These are phyloP conservation scores for Arabidopsis hybrid DNA, from an alignment of 441 rosid genomes.

Conservation along the genomic window DNA sequence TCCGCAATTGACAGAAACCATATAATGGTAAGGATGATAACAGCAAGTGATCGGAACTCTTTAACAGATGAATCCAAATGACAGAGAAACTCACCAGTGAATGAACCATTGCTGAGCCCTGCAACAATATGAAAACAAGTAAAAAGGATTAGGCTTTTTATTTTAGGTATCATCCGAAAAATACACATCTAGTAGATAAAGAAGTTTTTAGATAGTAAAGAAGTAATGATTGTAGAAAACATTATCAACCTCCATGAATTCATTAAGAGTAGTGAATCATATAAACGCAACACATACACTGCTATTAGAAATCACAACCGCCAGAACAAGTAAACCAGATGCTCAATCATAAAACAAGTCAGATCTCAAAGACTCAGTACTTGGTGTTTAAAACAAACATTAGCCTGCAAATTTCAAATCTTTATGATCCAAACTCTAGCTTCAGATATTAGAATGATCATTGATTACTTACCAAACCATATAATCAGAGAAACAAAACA, in stretches of 20 bases:
- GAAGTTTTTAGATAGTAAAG: not conserved
- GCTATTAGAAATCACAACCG: not conserved
- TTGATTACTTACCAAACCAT: not conserved
- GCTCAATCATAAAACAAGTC: not conserved
- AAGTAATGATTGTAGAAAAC: constrained; percentile 7
- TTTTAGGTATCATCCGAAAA: not conserved
- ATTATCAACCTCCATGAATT: constrained; percentile 4
- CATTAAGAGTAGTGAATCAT: not conserved
- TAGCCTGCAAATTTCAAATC: constrained; percentile 6
- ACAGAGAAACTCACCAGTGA: constrained; percentile 63
- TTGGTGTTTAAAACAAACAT: not conserved
- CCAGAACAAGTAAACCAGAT: constrained; percentile 8
- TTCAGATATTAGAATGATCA: constrained; percentile 2
- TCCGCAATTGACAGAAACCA: not conserved
- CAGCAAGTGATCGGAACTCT: not conserved
- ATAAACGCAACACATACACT: constrained; percentile 12
- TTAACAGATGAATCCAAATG: constrained; percentile 6
- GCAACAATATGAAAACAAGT: constrained; percentile 44
- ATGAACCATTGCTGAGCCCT: constrained; percentile 79
- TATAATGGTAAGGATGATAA: not conserved
- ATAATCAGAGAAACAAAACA: not conserved
- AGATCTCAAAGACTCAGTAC: constrained; percentile 24
- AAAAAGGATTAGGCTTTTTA: constrained; percentile 14
- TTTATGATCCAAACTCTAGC: constrained; percentile 19
- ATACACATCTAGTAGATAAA: not conserved